Conservation (phyloP, 768 basidiomycete genomes). For the Rhizopogon salebrosus region DNA sequence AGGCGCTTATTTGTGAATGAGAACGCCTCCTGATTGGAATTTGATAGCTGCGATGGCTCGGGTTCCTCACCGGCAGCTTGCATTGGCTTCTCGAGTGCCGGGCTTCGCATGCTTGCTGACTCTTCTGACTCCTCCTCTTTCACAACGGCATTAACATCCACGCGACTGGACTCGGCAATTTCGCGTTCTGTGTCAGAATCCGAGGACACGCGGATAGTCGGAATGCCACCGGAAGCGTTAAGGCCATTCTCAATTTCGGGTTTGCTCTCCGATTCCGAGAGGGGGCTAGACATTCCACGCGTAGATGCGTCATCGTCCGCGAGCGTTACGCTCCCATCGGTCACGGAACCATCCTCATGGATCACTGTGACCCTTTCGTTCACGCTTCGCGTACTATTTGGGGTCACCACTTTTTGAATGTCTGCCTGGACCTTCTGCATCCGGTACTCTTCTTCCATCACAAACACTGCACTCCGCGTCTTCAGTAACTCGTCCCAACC, state of each 20-base stretch:
- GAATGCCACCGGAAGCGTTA: conserved; percentile 29
- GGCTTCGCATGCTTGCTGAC: conserved; percentile 22
- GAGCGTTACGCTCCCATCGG: conserved; percentile 22
- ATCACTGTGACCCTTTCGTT: conserved; percentile 39
- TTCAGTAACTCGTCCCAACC: conserved; percentile 99
- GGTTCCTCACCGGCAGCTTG: conserved; percentile 33
- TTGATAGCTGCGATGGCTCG: conserved; percentile 14
- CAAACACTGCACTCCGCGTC: conserved; percentile 91
- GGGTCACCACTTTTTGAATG: conserved; percentile 32
- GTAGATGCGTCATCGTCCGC: conserved; percentile 71
- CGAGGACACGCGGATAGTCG: conserved; percentile 75
- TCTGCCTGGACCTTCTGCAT: conserved; percentile 88
- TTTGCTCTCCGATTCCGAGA: conserved; percentile 26
- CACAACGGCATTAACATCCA: conserved; percentile 26
- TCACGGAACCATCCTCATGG: conserved; percentile 59
- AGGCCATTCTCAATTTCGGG: conserved; percentile 6
- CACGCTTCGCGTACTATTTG: conserved; percentile 13
- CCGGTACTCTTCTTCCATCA: conserved; percentile 99
- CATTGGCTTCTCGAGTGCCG: conserved; percentile 36
- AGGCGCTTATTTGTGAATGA: conserved; percentile 95
- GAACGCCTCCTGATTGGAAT: conserved; percentile 53
- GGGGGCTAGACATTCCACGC: conserved; percentile 43
- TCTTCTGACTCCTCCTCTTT: conserved; percentile 30
- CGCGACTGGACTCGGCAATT: conserved; percentile 16
- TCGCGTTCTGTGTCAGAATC: conserved; percentile 56